phyloP scores from a whole-genome alignment of 192 early-diverging fungal species.

The Gorgonomyces haynaldii region DNA sequence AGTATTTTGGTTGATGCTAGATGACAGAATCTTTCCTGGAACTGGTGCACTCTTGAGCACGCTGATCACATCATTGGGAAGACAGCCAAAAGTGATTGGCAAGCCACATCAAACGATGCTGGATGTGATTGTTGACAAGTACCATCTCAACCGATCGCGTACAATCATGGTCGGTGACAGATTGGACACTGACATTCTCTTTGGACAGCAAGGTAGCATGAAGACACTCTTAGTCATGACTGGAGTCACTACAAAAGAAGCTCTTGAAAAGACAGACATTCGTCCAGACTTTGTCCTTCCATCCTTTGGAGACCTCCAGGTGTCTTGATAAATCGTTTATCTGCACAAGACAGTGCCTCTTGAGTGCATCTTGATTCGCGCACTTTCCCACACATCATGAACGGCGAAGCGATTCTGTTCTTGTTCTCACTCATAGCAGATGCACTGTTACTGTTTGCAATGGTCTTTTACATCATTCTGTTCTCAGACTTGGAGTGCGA shows the following conservation, averaged over 20 bases:
- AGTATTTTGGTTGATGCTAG: conserved; percentile 66
- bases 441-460: conserved; percentile 81
- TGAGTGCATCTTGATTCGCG: no score
- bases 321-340: neutral
- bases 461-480: conserved; percentile 87
- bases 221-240: conserved; percentile 86
- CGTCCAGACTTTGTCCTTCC: conserved; percentile 29
- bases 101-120: conserved; percentile 93
- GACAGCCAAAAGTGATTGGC: conserved; percentile 74
- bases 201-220: conserved; percentile 77
- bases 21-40: conserved; percentile 29
- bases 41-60: conserved; percentile 71
- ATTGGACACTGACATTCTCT: conserved; percentile 85
- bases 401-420: conserved; percentile 76
- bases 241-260: conserved; percentile 23
- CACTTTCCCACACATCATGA: no score
- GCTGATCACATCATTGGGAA: conserved; percentile 61
- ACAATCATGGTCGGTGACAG: conserved; percentile 96
- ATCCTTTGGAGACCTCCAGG: conserved; percentile 23
- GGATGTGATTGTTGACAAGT: conserved; percentile 78
- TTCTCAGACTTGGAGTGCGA: conserved; percentile 86
- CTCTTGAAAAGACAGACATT: conserved; percentile 14
- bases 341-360: no score
- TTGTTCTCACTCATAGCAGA: conserved; percentile 88
- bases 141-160: conserved; percentile 59